A percentile compares a stretch with the other conserved stretches of the same genome.
phyloP scores from a whole-genome alignment of 192 early-diverging fungal genomes.

The Mortierella claussenii region DNA sequence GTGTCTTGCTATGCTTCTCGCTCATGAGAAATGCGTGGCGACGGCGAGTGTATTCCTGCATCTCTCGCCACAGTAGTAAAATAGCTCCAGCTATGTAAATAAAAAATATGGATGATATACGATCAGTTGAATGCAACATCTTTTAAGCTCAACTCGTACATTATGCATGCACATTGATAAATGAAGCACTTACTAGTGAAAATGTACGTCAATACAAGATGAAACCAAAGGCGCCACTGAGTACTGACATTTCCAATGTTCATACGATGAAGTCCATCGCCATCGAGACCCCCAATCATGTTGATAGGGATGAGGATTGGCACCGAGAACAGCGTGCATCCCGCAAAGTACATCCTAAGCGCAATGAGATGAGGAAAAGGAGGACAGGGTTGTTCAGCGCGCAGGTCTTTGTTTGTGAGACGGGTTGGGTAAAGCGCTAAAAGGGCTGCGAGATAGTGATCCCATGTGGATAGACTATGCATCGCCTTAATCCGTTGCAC shows the following conservation, averaged over 20 bases:
- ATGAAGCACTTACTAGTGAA: slow-evolving; percentile 60
- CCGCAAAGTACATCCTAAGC: slow-evolving; percentile 67
- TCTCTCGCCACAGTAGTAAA: slow-evolving; percentile 67
- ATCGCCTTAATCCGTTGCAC: too few relatives aligned
- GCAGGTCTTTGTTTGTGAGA: not conserved
- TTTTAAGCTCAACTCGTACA: too few relatives aligned
- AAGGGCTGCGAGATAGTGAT: too few relatives aligned
- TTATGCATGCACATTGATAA: too few relatives aligned
- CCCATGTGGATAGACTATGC: too few relatives aligned
- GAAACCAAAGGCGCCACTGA: slow-evolving; percentile 73
- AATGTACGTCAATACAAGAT: slow-evolving; percentile 65
- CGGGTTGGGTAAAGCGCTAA: too few relatives aligned
- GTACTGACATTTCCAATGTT: slow-evolving; percentile 78
- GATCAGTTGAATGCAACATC: too few relatives aligned
- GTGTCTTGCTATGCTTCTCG: slow-evolving; percentile 56
- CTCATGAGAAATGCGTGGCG: slow-evolving; percentile 72
- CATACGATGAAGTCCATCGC: slow-evolving; percentile 65
- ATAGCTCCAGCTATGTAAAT: slow-evolving; percentile 50
- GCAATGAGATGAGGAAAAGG: not conserved
- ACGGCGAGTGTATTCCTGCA: slow-evolving; percentile 68
- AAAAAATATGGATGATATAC: not conserved
- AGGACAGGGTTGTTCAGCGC: too few relatives aligned
- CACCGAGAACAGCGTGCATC: slow-evolving; percentile 64
- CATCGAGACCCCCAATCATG: slow-evolving; percentile 56
- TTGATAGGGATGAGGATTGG: slow-evolving; percentile 80